Conservation (phyloP, 2,329 filamentous ascomycete species). For the Xylaria sp. region DNA sequence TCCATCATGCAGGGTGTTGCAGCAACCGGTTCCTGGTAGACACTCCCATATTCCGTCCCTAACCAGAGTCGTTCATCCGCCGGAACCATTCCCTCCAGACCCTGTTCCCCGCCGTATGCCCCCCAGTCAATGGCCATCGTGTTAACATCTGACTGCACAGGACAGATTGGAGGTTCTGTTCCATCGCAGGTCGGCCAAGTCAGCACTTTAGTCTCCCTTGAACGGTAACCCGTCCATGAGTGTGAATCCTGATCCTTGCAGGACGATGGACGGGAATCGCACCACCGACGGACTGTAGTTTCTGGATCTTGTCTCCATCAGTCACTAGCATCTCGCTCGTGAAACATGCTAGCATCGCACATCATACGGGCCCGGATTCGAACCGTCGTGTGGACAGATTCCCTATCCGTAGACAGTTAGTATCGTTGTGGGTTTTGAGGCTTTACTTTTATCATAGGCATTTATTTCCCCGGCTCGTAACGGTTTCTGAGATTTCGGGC, state of each 20-base stretch:
- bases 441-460: too few species aligned
- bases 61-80: neutral
- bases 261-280: too few species aligned
- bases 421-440: too few species aligned
- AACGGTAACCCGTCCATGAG: neutral
- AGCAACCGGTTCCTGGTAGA: too few species aligned
- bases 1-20: too few species aligned
- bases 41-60: neutral
- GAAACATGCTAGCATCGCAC: neutral
- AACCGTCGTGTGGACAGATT: too few species aligned
- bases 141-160: neutral
- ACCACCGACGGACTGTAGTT: too few species aligned
- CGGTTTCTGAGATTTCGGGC: too few species aligned
- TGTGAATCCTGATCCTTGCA: neutral
- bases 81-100: neutral
- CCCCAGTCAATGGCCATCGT: neutral
- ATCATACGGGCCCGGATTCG: neutral
- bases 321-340: neutral
- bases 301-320: neutral
- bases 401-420: too few species aligned
- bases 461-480: too few species aligned
- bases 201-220: neutral
- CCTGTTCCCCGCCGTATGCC: neutral
- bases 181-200: neutral
- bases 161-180: neutral